Evolutionary conservation across 2,329 filamentous ascomycete genomes (phyloP).

Genomic region (Aspergillus pseudotamarii): DNA sequence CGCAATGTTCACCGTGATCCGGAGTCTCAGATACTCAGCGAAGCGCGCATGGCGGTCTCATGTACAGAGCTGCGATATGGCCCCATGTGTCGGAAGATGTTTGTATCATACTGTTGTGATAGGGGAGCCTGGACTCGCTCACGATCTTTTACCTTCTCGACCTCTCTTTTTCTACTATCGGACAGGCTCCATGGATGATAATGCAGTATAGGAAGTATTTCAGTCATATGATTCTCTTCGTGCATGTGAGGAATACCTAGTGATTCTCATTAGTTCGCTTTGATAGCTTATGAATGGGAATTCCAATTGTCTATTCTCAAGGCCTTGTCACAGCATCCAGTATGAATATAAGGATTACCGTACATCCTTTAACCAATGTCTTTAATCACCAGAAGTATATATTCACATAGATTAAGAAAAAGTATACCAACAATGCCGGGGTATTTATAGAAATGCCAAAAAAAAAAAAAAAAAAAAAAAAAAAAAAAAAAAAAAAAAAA

Average conservation of each 20-base stretch:
- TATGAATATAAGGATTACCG: no score
- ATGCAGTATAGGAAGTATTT: background rate
- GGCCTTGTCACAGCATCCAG: background rate
- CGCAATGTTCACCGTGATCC: background rate
- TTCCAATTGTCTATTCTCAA: background rate
- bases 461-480: no score
- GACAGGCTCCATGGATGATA: slow-evolving; percentile 5
- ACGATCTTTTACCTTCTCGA: background rate
- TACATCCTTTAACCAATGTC: no score
- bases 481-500: no score
- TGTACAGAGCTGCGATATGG: slow-evolving; percentile 4
- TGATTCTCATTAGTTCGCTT: background rate
- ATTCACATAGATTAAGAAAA: background rate
- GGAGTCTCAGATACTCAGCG: background rate
- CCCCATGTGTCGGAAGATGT: background rate
- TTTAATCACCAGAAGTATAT: background rate
- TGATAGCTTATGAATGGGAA: background rate
- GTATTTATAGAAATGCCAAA: background rate
- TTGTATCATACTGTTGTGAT: background rate
- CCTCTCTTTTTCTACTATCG: background rate
- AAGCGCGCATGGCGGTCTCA: background rate
- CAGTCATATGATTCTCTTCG: background rate
- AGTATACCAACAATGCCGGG: background rate
- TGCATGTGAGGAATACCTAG: background rate
- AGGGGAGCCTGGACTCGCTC: background rate